A percentile compares a stretch with the other conserved stretches of the same genome.
phyloP scores from a whole-genome alignment of 2,329 filamentous ascomycete genomes.

The Aspergillus oerlinghausenensis region DNA sequence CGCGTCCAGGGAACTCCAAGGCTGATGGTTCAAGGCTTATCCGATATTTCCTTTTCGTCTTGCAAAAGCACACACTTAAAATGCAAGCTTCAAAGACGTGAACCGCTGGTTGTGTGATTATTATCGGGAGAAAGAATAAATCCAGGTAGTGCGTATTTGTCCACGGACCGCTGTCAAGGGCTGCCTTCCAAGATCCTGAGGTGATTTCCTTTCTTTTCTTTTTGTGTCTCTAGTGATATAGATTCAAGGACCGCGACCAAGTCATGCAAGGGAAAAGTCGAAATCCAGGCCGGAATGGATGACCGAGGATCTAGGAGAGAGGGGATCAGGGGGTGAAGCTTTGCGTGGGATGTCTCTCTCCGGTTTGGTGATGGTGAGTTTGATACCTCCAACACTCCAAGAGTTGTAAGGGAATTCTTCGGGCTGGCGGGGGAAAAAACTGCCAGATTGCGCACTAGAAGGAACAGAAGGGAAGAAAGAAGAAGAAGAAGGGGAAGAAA shows the following conservation, averaged over 20 bases:
- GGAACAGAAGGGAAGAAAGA: slow-evolving; percentile 20
- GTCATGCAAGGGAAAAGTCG: slow-evolving; percentile 6
- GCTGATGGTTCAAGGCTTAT: slow-evolving; percentile 18
- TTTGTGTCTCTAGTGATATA: neutral
- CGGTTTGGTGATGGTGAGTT: slow-evolving; percentile 2
- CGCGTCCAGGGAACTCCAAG: slow-evolving; percentile 20
- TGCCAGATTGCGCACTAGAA: slow-evolving; percentile 14
- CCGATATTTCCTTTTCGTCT: slow-evolving; percentile 11
- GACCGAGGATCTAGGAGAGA: slow-evolving; percentile 8
- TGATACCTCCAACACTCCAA: slow-evolving; percentile 7
- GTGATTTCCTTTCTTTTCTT: slow-evolving; percentile 5
- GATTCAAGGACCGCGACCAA: neutral
- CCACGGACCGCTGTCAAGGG: slow-evolving; percentile 11
- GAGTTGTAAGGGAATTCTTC: slow-evolving; percentile 5
- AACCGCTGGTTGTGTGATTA: slow-evolving; percentile 10
- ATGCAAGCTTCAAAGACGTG: slow-evolving; percentile 13
- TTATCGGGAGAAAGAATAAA: slow-evolving; percentile 12
- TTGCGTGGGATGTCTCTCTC: slow-evolving; percentile 6
- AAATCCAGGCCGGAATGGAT: slow-evolving; percentile 21
- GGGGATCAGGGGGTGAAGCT: neutral
- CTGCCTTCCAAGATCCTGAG: slow-evolving; percentile 4
- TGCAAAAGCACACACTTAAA: slow-evolving; percentile 9
- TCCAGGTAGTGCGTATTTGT: slow-evolving; percentile 13
- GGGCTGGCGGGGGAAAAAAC: slow-evolving; percentile 7
- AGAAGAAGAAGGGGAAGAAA: slow-evolving; percentile 19